Evolutionary conservation across 106 monocot species (phyloP), one percentile per base, ranked within the genome.

Genomic region (Apostasia ramifera): DNA sequence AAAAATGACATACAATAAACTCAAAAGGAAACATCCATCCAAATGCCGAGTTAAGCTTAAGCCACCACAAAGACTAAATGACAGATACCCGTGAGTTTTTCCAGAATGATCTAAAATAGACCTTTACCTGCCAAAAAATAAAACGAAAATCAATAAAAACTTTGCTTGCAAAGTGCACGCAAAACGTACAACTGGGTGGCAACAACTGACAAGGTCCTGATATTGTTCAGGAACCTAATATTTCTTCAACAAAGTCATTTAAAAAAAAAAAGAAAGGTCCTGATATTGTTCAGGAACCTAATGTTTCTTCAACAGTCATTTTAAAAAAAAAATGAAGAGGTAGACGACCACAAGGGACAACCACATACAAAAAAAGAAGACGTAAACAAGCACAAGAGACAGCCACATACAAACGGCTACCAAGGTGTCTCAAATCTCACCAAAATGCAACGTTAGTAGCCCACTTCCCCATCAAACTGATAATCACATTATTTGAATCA

Each of bases 41-140:
- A 70, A 57, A 55, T 44, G 55, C 56, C 69, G 5, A 56, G 38
- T 50, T 50, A 50, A 50, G 8, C 50, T 50, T 50, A 5, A 8
- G 0, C 8, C 50, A 50, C 50, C 50, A 50, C 50, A 5, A 50
- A 50, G 6, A 50, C 8, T 49, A 80, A 77, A 68, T 61, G 52
- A 66, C 26, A 76, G 40, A 75, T 80, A 80, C 85, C 83, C 61
- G 83, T 59, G 80, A 72, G 62, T 89, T 79, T 80, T 89, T 77
- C 85, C 89, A 89, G 72, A 85, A 83, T 71, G 85, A 85, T 77
- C 89, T 80, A 78, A 85, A 90, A 76, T 83, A 86, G 41, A 81
- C 80, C 51, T 90, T 86, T 82, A 80, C 85, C 89, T 90, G 83
- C 66, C 66, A 85, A 77, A 70, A 71, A 59, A 54, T 46, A 70